Conservation (phyloP, 176 grass and related monocot species). For the Oropetium thomaeum region DNA sequence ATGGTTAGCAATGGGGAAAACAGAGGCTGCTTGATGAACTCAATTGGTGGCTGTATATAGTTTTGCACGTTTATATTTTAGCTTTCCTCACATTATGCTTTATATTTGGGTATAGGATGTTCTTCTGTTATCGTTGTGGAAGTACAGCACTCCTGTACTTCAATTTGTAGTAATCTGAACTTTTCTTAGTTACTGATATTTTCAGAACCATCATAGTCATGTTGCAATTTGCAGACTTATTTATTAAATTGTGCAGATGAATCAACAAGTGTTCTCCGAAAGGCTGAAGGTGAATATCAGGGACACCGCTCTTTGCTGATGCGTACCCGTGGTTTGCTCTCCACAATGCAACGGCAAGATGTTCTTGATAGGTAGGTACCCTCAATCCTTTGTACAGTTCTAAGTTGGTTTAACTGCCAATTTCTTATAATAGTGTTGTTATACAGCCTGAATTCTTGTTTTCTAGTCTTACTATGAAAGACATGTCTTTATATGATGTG, state of each 20-base stretch:
- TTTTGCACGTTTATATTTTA: not conserved
- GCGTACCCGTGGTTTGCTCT: conserved; percentile 71
- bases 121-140: not conserved
- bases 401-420: not conserved
- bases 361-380: conserved; percentile 74
- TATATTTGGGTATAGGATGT: not conserved
- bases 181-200: not conserved
- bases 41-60: not conserved
- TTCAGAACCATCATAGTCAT: not conserved
- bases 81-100: not conserved
- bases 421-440: not conserved
- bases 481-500: not conserved
- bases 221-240: not conserved
- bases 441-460: not conserved
- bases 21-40: not conserved
- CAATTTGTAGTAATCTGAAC: not conserved
- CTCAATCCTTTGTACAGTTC: conserved; percentile 1
- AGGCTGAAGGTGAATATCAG: conserved; percentile 89
- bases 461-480: not conserved
- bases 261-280: conserved; percentile 66
- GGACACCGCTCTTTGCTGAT: conserved; percentile 81
- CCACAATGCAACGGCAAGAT: conserved; percentile 79
- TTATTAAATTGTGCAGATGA: conserved; percentile 57
- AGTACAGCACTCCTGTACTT: not conserved
- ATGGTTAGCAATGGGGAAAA: not conserved